Conservation (phyloP, 1,284 basidiomycete genomes). For the Puccinia triticina region DNA sequence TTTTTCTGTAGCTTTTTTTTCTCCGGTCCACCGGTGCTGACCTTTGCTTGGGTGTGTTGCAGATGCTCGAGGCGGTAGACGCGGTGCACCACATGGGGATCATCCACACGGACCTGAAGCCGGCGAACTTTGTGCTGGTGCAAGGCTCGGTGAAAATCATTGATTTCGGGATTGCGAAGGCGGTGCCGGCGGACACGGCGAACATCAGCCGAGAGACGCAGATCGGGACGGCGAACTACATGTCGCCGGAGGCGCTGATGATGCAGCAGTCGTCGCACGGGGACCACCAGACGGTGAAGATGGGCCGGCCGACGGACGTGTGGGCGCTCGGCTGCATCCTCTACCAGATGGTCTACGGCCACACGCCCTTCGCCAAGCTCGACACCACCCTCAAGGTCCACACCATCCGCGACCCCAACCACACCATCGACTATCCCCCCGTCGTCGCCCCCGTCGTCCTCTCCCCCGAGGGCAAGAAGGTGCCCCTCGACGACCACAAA, state of each 20-base stretch:
- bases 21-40: too few relatives aligned
- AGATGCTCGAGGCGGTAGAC: constrained; percentile 95
- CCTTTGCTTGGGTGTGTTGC: constrained; percentile 21
- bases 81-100: constrained; percentile 95
- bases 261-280: constrained; percentile 31
- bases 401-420: constrained; percentile 74
- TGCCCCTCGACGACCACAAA: constrained; percentile 69
- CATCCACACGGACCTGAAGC: constrained; percentile 93
- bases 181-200: constrained; percentile 93
- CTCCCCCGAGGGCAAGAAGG: constrained; percentile 58
- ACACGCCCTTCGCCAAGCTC: constrained; percentile 83
- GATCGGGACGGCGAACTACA: constrained; percentile 93
- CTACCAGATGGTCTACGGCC: constrained; percentile 93
- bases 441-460: constrained; percentile 67
- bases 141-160: constrained; percentile 90
- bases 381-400: constrained; percentile 86
- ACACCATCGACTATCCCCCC: constrained; percentile 76
- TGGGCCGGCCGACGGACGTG: constrained; percentile 76
- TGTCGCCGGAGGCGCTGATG: constrained; percentile 79
- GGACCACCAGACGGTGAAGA: constrained; percentile 53
- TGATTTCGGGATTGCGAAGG: constrained; percentile 95
- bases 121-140: constrained; percentile 93
- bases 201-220: constrained; percentile 84
- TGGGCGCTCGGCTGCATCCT: constrained; percentile 97
- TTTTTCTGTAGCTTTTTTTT: too few relatives aligned